Conservation (phyloP, 805 yeast genomes). For the Blastobotrys mokoenaii region DNA sequence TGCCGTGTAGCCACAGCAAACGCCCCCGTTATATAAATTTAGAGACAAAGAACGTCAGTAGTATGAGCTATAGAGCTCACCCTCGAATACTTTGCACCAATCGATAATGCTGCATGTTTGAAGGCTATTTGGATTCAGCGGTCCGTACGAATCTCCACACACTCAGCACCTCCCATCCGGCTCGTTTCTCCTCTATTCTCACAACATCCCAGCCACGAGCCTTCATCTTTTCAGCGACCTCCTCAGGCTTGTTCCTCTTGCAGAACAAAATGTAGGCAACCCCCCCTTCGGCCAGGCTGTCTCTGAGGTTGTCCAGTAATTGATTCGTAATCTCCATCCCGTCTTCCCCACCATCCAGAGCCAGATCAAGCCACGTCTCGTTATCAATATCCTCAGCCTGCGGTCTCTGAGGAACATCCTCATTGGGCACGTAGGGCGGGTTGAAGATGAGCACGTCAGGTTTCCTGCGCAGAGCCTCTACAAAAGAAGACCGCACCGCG, state of each 20-base stretch:
- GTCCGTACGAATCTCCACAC: slow-evolving; percentile 50
- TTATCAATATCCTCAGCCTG: slow-evolving; percentile 31
- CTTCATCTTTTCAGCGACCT: slow-evolving; percentile 43
- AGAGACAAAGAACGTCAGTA: too few relatives aligned
- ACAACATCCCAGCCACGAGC: slow-evolving; percentile 45
- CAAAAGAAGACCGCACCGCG: slow-evolving; percentile 35
- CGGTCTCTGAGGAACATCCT: slow-evolving; percentile 11
- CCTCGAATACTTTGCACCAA: too few relatives aligned
- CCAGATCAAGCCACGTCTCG: slow-evolving; percentile 76
- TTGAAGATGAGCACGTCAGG: slow-evolving; percentile 76
- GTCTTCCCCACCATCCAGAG: slow-evolving; percentile 78
- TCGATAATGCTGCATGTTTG: too few relatives aligned
- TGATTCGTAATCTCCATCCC: slow-evolving; percentile 82
- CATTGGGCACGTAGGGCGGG: slow-evolving; percentile 94
- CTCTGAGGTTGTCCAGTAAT: slow-evolving; percentile 48
- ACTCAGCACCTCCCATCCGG: slow-evolving; percentile 92
- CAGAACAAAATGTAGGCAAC: slow-evolving; percentile 85
- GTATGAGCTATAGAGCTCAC: too few relatives aligned
- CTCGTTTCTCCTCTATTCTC: slow-evolving; percentile 58
- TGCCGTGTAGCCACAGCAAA: neutral
- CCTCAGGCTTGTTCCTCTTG: slow-evolving; percentile 76
- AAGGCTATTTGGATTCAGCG: too few relatives aligned
- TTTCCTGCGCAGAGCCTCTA: slow-evolving; percentile 21
- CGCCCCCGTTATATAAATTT: too few relatives aligned
- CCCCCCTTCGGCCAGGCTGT: slow-evolving; percentile 50